A percentile compares a stretch with the other conserved stretches of the same genome.
Evolutionary conservation across 441 rosid species (phyloP).

Genomic region (Syzygium malaccense): DNA sequence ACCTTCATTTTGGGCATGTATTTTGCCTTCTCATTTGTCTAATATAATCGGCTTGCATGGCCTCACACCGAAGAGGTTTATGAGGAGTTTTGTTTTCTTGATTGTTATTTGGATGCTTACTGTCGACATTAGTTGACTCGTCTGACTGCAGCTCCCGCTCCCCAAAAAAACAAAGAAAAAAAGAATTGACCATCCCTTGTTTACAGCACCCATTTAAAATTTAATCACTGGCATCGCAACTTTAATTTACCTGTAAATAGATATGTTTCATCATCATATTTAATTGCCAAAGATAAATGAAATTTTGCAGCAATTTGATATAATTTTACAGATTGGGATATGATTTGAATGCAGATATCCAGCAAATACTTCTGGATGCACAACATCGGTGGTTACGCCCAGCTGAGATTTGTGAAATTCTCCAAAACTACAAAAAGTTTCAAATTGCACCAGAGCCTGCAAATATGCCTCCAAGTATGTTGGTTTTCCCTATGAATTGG

Average conservation of each 20-base stretch:
- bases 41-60: neutral
- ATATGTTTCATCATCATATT: neutral
- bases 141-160: neutral
- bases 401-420: conserved; percentile 90
- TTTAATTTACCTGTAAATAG: neutral
- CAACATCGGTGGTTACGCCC: conserved; percentile 91
- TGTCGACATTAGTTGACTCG: neutral
- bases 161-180: neutral
- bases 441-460: conserved; percentile 75
- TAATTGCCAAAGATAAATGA: neutral
- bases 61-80: neutral
- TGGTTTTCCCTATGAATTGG: neutral
- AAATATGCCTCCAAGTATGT: conserved; percentile 62
- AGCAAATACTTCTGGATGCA: conserved; percentile 72
- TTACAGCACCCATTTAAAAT: neutral
- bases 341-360: conserved; percentile 49
- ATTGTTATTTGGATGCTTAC: neutral
- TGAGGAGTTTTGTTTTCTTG: neutral
- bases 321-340: neutral
- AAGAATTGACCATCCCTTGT: neutral
- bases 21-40: neutral
- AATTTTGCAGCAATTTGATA: neutral
- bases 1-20: neutral
- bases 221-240: neutral
- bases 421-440: conserved; percentile 50